A percentile compares a stretch with the other conserved stretches of the same genome.
These are phyloP conservation scores for Psilocybe cyanescens DNA, from an alignment of 768 basidiomycete genomes.

Conservation along the genomic window DNA sequence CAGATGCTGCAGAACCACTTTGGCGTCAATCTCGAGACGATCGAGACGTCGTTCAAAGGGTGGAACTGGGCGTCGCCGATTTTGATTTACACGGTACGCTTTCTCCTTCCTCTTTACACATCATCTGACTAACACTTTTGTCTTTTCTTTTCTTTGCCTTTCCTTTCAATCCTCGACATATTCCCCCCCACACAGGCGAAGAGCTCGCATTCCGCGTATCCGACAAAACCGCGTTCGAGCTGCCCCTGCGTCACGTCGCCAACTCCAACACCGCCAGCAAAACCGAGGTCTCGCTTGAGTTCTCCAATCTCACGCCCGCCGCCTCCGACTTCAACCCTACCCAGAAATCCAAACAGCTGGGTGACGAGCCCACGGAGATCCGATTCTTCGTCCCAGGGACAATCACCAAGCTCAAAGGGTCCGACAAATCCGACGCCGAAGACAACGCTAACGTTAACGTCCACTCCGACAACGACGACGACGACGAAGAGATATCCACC, in stretches of 20 bases:
- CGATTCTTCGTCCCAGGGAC: slow-evolving; percentile 94
- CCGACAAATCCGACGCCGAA: slow-evolving; percentile 52
- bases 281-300: slow-evolving; percentile 98
- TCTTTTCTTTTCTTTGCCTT: background rate
- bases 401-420: slow-evolving; percentile 59
- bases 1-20: slow-evolving; percentile 87
- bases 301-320: slow-evolving; percentile 53
- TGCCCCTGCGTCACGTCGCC: slow-evolving; percentile 84
- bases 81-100: slow-evolving; percentile 73
- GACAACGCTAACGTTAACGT: slow-evolving; percentile 43
- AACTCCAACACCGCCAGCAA: slow-evolving; percentile 97
- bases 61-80: slow-evolving; percentile 98
- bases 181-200: slow-evolving; percentile 55
- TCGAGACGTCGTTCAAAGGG: slow-evolving; percentile 91
- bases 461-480: slow-evolving; percentile 60
- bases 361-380: slow-evolving; percentile 95
- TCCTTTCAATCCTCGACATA: background rate
- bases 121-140: no score
- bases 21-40: slow-evolving; percentile 79
- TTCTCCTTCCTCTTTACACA: background rate
- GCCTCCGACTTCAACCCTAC: slow-evolving; percentile 24
- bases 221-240: slow-evolving; percentile 86
- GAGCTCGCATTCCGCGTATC: slow-evolving; percentile 92
- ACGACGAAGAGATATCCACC: slow-evolving; percentile 79
- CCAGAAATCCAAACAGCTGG: slow-evolving; percentile 42